phyloP scores from a whole-genome alignment of 805 yeast genomes.

The Alloascoidea hylecoeti region DNA sequence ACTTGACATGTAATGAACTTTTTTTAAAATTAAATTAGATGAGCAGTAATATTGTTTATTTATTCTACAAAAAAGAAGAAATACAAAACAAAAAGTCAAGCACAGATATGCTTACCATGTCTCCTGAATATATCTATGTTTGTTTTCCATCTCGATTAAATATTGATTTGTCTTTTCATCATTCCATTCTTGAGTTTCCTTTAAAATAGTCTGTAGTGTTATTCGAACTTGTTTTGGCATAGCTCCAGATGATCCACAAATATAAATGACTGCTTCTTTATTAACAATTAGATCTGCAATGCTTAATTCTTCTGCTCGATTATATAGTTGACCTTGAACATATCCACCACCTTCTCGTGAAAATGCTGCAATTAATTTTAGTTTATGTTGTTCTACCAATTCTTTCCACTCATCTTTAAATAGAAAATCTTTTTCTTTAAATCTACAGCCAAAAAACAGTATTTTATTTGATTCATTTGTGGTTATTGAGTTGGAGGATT shows the following conservation, averaged over 20 bases:
- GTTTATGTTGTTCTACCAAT: conserved; percentile 17
- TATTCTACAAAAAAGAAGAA: no score
- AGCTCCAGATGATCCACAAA: conserved; percentile 89
- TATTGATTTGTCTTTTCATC: conserved; percentile 32
- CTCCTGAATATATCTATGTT: conserved; percentile 61
- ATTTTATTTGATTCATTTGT: conserved; percentile 18
- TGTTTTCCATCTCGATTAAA: conserved; percentile 41
- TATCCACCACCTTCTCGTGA: conserved; percentile 23
- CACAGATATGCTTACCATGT: no score
- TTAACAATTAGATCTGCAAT: conserved; percentile 8
- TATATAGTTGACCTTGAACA: neutral
- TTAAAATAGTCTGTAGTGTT: conserved; percentile 55
- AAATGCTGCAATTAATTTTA: conserved; percentile 25
- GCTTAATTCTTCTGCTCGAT: neutral
- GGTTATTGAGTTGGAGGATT: conserved; percentile 8
- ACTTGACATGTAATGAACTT: no score
- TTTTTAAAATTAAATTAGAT: no score
- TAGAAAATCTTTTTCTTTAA: conserved; percentile 48
- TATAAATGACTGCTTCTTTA: conserved; percentile 27
- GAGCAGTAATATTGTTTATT: no score
- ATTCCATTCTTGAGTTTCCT: conserved; percentile 25
- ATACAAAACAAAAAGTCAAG: no score
- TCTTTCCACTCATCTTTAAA: conserved; percentile 41
- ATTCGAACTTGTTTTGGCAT: conserved; percentile 86
- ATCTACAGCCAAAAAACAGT: conserved; percentile 69